Evolutionary conservation across 2,329 filamentous ascomycete species (phyloP).

Genomic region (Orbilia brochopaga): DNA sequence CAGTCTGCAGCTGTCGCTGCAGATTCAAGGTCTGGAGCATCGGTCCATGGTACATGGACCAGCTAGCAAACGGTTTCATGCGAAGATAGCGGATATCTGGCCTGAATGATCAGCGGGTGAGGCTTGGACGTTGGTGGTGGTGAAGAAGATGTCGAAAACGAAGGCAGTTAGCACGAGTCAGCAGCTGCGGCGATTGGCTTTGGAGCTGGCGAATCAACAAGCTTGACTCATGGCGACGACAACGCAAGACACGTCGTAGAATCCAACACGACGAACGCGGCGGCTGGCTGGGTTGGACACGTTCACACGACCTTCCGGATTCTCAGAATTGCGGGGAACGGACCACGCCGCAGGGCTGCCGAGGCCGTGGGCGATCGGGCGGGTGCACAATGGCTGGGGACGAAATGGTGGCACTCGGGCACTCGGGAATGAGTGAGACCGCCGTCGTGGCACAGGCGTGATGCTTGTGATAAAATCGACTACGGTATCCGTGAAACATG

Average conservation of each 20-base stretch:
- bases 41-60: constrained; percentile 14
- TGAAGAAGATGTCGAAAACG: not conserved
- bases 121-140: constrained; percentile 12
- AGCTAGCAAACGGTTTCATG: not conserved
- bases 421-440: not conserved
- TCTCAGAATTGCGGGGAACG: not conserved
- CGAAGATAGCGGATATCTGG: constrained; percentile 3
- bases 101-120: constrained; percentile 3
- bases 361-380: not conserved
- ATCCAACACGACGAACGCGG: constrained; percentile 1
- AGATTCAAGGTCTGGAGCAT: constrained; percentile 37
- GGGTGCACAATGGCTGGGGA: not conserved
- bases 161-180: not conserved
- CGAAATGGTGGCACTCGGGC: not conserved
- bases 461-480: no score
- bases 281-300: not conserved
- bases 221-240: not conserved
- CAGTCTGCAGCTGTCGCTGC: constrained; percentile 47
- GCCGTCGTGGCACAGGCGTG: no score
- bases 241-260: not conserved
- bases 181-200: not conserved
- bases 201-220: not conserved
- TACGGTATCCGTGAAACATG: no score
- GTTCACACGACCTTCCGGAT: not conserved
- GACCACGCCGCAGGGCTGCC: not conserved